A percentile compares a stretch with the other conserved stretches of the same genome.
Conservation (phyloP, 2,329 filamentous ascomycete species). For the Pseudodiploospora longispora region DNA sequence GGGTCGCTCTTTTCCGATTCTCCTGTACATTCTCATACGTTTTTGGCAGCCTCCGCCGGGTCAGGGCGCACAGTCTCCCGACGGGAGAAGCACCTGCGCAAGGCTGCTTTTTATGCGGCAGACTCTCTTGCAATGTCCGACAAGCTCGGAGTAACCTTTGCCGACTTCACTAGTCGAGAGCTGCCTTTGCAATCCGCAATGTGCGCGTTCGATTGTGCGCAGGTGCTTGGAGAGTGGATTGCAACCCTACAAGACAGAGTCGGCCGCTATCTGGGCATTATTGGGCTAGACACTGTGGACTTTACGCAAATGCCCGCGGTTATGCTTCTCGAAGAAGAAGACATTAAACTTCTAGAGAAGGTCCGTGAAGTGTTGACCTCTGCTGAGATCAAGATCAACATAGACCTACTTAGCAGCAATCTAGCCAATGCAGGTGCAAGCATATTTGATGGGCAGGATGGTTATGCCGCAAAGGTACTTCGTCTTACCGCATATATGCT, state of each 20-base stretch:
- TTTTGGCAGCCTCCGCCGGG: constrained; percentile 13
- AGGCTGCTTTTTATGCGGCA: constrained; percentile 91
- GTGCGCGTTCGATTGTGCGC: constrained; percentile 88
- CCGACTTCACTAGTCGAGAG: constrained; percentile 75
- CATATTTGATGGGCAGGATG: constrained; percentile 52
- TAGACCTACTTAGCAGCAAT: constrained; percentile 39
- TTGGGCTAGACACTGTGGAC: constrained; percentile 77
- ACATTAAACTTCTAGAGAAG: constrained; percentile 76
- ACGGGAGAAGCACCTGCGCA: constrained; percentile 79
- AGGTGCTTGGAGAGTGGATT: constrained; percentile 91
- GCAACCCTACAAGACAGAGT: constrained; percentile 89
- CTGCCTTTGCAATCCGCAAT: constrained; percentile 84
- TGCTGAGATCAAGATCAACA: constrained; percentile 71
- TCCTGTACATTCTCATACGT: constrained; percentile 37
- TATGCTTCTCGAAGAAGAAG: constrained; percentile 87
- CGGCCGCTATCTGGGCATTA: constrained; percentile 78
- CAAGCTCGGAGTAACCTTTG: constrained; percentile 76
- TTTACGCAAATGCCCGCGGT: constrained; percentile 73
- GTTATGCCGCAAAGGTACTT: constrained; percentile 78
- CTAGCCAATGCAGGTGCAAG: constrained; percentile 46
- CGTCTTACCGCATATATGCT: constrained; percentile 80
- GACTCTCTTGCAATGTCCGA: constrained; percentile 86
- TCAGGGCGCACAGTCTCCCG: constrained; percentile 49
- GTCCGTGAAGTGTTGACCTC: constrained; percentile 70
- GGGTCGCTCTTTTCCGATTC: constrained; percentile 43